Evolutionary conservation across 352 stramenopile genomes (phyloP), one percentile per base, ranked within the genome.

Genomic region (Pythium plurisporium): DNA sequence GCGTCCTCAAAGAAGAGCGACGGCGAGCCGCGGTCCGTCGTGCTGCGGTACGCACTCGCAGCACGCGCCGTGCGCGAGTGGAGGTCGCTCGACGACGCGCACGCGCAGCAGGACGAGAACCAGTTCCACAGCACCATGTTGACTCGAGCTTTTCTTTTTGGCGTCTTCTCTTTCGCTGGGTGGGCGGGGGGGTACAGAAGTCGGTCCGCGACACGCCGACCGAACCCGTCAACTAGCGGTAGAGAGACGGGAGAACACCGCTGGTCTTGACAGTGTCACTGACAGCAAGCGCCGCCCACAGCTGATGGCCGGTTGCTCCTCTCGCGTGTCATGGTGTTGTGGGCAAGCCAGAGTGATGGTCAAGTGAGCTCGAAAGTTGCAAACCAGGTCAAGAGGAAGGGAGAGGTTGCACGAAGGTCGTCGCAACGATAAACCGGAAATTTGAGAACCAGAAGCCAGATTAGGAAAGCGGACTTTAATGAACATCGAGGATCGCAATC

Each of bases 1-100:
- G 74, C 67, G 19, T 76, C 65, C 36, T 89, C 78, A 17, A 89
- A 80, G 26, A 44, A 65, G 33, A 65, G 57, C 42, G 40, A 57
- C n/a, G 56, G 19, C 20, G 56, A 46, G 56, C 56, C 56, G 47
- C 56, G 56, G 47, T 64, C 56, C 4, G 56, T 64, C 29, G 56
- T 64, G 48, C 56, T 64, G 37, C 56, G 56, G 33, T 46, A 64
- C 20, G 46, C 56, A 40, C 46, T 58, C 14, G 56, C 34, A 30
- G 56, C 56, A 41, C 56, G 56, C 40, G 33, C 40, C 25, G 29
- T 23, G 27, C 56, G 46, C 30, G 56, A 52, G 20, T 25, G 38
- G 12, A 48, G 5, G 43, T 48, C 54, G 22, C 10, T 22, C 26
- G 50, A 34, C 5, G 17, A 29, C 26, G 27, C 17, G 38, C 19